Evolutionary conservation across 2,329 filamentous ascomycete species (phyloP).

Genomic region (Lecanoromycetidae sp.): DNA sequence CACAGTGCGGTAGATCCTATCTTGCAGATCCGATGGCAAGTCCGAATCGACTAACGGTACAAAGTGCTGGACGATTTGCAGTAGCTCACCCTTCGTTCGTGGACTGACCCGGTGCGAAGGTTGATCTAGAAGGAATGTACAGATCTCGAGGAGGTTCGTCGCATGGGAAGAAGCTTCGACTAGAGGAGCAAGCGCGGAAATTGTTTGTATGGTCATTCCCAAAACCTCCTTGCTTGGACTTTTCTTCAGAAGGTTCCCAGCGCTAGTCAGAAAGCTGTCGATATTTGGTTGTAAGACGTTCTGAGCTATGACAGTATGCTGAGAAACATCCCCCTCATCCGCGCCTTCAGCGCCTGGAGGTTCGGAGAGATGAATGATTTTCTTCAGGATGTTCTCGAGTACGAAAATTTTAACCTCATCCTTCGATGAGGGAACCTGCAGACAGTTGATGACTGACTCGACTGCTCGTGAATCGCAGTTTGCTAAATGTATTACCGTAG

Average conservation of each 20-base stretch:
- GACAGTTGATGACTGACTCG: conserved; percentile 56
- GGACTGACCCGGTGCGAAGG: conserved; percentile 73
- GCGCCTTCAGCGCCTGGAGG: conserved; percentile 37
- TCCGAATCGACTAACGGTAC: conserved; percentile 51
- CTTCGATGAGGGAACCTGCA: conserved; percentile 62
- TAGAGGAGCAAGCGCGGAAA: conserved; percentile 63
- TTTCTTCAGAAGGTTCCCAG: conserved; percentile 43
- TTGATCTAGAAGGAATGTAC: conserved; percentile 69
- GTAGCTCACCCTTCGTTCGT: conserved; percentile 66
- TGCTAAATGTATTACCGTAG: conserved; percentile 58
- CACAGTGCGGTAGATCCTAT: conserved; percentile 59
- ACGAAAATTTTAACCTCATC: conserved; percentile 78
- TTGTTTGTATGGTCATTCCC: conserved; percentile 63
- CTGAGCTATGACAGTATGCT: neutral
- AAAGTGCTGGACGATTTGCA: conserved; percentile 72
- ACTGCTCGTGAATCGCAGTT: conserved; percentile 49
- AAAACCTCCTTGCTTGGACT: conserved; percentile 61
- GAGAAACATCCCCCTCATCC: conserved; percentile 27
- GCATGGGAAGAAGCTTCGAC: conserved; percentile 58
- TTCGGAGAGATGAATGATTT: conserved; percentile 45
- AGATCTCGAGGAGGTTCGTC: conserved; percentile 65
- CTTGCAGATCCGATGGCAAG: conserved; percentile 46
- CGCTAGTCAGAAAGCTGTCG: conserved; percentile 47
- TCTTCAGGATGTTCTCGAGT: conserved; percentile 58
- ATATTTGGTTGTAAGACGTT: conserved; percentile 41